phyloP scores from a whole-genome alignment of 163 green algal genomes.

The Scenedesmus sp. region DNA sequence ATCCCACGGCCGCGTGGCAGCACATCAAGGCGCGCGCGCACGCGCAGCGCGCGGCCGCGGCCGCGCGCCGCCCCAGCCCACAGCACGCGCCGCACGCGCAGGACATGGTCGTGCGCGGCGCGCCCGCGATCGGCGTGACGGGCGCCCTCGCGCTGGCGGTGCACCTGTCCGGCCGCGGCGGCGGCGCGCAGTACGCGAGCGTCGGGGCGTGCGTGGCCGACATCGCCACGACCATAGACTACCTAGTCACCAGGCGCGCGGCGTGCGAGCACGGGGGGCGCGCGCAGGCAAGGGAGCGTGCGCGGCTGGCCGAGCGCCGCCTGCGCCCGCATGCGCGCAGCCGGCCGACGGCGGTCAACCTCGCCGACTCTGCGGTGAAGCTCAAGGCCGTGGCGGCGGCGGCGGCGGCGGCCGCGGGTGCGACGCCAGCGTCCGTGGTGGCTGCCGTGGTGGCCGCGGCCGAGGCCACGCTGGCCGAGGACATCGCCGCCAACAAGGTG shows the following conservation, averaged over 20 bases:
- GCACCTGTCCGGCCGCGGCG: conserved; percentile 63
- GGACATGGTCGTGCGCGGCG: conserved; percentile 96
- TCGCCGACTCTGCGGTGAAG: conserved; percentile 82
- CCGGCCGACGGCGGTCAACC: conserved; percentile 97
- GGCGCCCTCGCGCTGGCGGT: conserved; percentile 83
- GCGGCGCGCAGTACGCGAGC: conserved; percentile 57
- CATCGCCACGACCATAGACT: conserved; percentile 75
- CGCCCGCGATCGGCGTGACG: conserved; percentile 94
- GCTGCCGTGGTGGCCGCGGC: conserved; percentile 71
- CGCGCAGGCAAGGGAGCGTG: no score
- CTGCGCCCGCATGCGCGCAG: no score
- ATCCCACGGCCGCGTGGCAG: conserved; percentile 59
- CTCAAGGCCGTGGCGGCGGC: conserved; percentile 64
- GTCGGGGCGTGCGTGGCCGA: conserved; percentile 52
- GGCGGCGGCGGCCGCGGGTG: conserved; percentile 50
- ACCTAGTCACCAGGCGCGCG: conserved; percentile 87
- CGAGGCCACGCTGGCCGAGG: conserved; percentile 85
- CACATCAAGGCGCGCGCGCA: conserved; percentile 58
- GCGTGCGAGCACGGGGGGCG: no score
- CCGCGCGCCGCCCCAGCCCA: neutral
- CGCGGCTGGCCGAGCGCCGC: no score
- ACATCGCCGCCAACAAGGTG: conserved; percentile 89
- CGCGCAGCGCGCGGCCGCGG: no score
- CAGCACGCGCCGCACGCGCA: conserved; percentile 34
- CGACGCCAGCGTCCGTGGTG: conserved; percentile 62